Evolutionary conservation across 768 basidiomycete genomes (phyloP).

Genomic region (Boletus rubescentipes): DNA sequence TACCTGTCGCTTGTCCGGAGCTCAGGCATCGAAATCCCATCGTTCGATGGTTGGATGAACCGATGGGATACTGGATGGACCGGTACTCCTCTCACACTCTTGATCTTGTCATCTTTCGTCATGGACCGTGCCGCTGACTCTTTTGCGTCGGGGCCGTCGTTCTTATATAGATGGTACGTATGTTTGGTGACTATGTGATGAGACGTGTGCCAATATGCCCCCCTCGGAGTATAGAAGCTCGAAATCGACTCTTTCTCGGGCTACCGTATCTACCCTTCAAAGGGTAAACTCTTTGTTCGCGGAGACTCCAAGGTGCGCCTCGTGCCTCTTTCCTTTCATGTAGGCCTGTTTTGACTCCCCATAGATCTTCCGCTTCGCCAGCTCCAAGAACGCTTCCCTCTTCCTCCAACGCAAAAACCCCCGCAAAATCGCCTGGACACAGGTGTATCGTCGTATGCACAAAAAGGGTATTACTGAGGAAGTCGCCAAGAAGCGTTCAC

Average conservation of each 20-base stretch:
- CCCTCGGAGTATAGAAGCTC: slow-evolving; percentile 68
- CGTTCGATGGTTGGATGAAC: slow-evolving; percentile 43
- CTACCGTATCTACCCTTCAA: slow-evolving; percentile 96
- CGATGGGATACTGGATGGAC: slow-evolving; percentile 37
- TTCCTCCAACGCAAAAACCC: slow-evolving; percentile 99
- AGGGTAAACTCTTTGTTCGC: slow-evolving; percentile 93
- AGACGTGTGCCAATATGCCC: background rate
- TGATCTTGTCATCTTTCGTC: slow-evolving; percentile 12
- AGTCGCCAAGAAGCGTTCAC: slow-evolving; percentile 97
- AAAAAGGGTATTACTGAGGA: slow-evolving; percentile 99
- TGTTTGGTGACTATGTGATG: background rate
- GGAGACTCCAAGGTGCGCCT: slow-evolving; percentile 87
- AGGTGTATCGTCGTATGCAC: slow-evolving; percentile 94
- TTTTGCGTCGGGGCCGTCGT: background rate
- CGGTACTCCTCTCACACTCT: slow-evolving; percentile 6
- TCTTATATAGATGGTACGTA: slow-evolving; percentile 26
- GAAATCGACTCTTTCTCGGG: slow-evolving; percentile 99
- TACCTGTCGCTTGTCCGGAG: slow-evolving; percentile 1
- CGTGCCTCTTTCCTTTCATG: background rate
- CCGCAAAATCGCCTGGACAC: slow-evolving; percentile 98
- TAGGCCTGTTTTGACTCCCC: background rate
- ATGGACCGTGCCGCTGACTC: slow-evolving; percentile 21
- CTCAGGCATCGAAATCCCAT: slow-evolving; percentile 4
- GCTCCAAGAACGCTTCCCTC: slow-evolving; percentile 91
- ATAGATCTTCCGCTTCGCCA: slow-evolving; percentile 93